Evolutionary conservation across 2,329 filamentous ascomycete genomes (phyloP), one percentile per base, ranked within the genome.

Genomic region (Coleophoma eucalyptorum): DNA sequence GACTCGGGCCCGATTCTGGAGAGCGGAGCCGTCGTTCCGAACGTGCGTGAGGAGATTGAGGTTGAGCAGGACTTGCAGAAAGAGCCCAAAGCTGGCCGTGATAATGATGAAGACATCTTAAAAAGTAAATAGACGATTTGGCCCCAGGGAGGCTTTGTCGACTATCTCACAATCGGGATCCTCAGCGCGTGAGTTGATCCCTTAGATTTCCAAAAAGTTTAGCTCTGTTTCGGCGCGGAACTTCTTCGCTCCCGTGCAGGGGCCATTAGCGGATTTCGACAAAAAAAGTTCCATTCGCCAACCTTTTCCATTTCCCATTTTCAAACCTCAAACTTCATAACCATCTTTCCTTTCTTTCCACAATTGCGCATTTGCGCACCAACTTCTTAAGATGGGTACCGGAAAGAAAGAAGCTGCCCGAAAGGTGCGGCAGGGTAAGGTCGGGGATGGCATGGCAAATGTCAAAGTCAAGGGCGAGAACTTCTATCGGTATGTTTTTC

Each of bases 391-490:
- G 40, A 96, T 96, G 91, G 91, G 91, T 72, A 87, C 85, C 63
- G 86, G 83, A 64, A 97, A 97, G 80, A 97, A 97, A 73, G 93
- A 97, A 74, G 84, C 84, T 58, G 81, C 76, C 69, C 86, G 93
- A 73, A 87, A 88, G 69, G 80, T 80, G 75, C 88, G 91, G 69
- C 85, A 97, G 80, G 90, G 90, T 61, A 93, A 92, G 75, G 81
- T 81, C 46, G 81, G 82, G 59, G 87, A 94, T 83, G 90, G 90
- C 69, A 90, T 96, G 83, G 84, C 75, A 64, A 97, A 97, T 74
- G 89, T 97, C 66, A 90, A 86, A 65, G 79, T 84, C 62, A 99
- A 99, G 76, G 94, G 94, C 73, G 93, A 97, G 79, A 97, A 97
- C 77, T 99, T 97, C 76, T 97, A 97, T 77, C 84, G 89, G 79